phyloP scores from a whole-genome alignment of 169 alveolate species.

The Plasmodium gallinaceum region DNA sequence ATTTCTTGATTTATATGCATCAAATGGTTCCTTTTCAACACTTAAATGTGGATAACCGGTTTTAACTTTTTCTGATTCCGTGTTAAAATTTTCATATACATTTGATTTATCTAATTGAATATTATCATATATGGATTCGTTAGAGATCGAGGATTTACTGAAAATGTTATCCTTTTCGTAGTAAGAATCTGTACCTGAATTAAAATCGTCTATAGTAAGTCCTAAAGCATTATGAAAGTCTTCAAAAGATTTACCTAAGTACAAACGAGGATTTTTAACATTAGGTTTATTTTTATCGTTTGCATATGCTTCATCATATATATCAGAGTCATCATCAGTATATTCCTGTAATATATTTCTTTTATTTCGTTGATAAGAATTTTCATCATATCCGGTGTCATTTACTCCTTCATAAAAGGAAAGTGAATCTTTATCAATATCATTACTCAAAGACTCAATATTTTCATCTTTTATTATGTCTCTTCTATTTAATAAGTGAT shows the following conservation, averaged over 20 bases:
- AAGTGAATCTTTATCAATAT: no score
- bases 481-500: conserved; percentile 12
- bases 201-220: conserved; percentile 29
- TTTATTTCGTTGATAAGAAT: neutral
- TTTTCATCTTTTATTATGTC: neutral
- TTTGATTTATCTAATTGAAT: conserved; percentile 1
- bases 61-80: no score
- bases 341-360: neutral
- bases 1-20: no score
- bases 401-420: no score
- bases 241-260: conserved; percentile 52
- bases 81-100: neutral
- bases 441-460: no score
- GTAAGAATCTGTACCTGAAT: neutral
- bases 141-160: neutral
- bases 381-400: neutral
- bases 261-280: neutral
- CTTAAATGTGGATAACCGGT: neutral
- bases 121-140: neutral
- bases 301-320: neutral
- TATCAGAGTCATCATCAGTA: neutral
- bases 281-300: neutral
- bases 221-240: conserved; percentile 38
- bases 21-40: no score
- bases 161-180: neutral